phyloP scores from a whole-genome alignment of 495 filamentous ascomycete genomes.

The Aspergillus baeticus region DNA sequence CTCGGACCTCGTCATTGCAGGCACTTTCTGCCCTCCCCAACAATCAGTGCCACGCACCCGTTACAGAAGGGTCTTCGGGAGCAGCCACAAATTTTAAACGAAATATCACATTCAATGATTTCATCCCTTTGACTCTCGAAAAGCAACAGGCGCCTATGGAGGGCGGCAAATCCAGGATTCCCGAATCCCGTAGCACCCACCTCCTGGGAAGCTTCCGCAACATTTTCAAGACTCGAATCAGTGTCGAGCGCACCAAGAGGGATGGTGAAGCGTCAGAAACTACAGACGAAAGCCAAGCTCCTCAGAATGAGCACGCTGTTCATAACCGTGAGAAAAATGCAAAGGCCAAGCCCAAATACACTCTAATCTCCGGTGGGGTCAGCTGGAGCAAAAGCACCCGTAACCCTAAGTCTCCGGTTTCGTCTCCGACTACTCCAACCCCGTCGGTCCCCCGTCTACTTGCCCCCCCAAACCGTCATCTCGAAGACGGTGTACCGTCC shows the following conservation, averaged over 20 bases:
- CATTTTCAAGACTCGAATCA: constrained; percentile 19
- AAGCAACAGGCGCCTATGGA: neutral
- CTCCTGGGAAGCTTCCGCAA: constrained; percentile 19
- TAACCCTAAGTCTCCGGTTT: constrained; percentile 8
- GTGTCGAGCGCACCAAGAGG: constrained; percentile 4
- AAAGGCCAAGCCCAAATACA: constrained; percentile 10
- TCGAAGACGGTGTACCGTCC: constrained; percentile 10
- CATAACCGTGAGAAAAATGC: constrained; percentile 1
- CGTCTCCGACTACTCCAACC: neutral
- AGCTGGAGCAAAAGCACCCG: constrained; percentile 10
- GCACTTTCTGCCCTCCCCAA: constrained; percentile 11
- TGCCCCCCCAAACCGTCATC: neutral
- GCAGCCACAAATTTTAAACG: neutral
- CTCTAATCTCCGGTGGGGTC: constrained; percentile 10
- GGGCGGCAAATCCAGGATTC: neutral
- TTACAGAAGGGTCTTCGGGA: neutral
- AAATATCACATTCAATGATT: constrained; percentile 12
- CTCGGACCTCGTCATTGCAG: constrained; percentile 10
- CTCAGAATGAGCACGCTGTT: neutral
- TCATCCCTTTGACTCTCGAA: neutral
- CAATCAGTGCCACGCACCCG: neutral
- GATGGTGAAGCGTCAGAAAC: neutral
- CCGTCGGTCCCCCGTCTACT: constrained; percentile 10
- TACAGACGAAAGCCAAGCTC: neutral
- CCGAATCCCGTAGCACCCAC: constrained; percentile 12